Evolutionary conservation across 257 asterid genomes (phyloP), one percentile per base, ranked within the genome.

Genomic region (Solanum pennellii): DNA sequence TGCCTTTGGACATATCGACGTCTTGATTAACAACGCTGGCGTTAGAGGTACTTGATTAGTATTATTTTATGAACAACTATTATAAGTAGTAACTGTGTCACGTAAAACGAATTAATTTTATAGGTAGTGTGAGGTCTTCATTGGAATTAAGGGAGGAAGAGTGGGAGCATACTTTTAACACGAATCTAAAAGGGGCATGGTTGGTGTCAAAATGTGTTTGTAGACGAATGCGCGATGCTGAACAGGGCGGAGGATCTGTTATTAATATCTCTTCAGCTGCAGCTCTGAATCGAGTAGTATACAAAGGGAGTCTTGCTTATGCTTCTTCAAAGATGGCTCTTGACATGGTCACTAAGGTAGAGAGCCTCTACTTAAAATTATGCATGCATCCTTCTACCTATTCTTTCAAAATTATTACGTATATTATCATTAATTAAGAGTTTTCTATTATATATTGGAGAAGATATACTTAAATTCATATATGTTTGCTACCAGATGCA

Each of bases 11-110:
- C 82, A 69, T 39, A 93, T 94, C 52, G 92, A 92, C 80, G 93
- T 80, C 68, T 87, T 93, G 88, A 86, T 93, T 83, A 93, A 93
- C 75, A 93, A 93, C 10, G 95, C 95, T 27, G 95, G 94, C 31
- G 7, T 93, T 71, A 89, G 94, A 92, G 95, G 94, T 92, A 52
- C 23, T 49, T 49, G 60, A 49, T 47, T 7, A 47, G 60, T 49
- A 15, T 49, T 47, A 13, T 0, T 0, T 5, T 49, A 21, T 15
- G 0, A 31, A 29, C 15, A 29, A 31, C 12, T 60, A 16, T 52
- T 16, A 52, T 52, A 1, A 27, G 29, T 52, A 60, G 3, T 60
- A 60, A 60, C 16, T 25, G 18, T 66, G 10, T 66, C 20, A 66
- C 20, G 7, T 66, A 66, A 66, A 66, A 25, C 3, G 12, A 59